Evolutionary conservation across 441 rosid species (phyloP), one percentile per base, ranked within the genome.

Genomic region (Brassica hybrid): DNA sequence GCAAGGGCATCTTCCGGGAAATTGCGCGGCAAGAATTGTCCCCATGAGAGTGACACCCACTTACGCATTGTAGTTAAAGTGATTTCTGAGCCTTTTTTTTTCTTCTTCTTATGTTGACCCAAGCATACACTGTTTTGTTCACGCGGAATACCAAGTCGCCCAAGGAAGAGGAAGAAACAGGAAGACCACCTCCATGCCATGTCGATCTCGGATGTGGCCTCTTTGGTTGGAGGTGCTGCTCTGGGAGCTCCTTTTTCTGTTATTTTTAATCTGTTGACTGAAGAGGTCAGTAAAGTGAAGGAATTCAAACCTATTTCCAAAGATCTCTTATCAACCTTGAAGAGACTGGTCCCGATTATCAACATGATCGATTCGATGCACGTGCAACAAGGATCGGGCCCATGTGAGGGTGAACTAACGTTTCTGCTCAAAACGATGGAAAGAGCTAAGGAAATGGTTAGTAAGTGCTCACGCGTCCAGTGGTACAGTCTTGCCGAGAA

Each of bases 121-220:
- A 7, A 34, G 7, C 38, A 7, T 34, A 34, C 38, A 36, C 41
- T 43, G 50, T 43, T 43, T 13, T 43, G 6, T 43, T 43, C 50
- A 36, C 41, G 41, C 41, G 36, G 36, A 32, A 32, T 34, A 34
- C 8, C 38, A 0, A 34, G 38, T 34, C 38, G 38, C 2, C 38
- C 38, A 34, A 34, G 45, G 4, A 45, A 45, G 16, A 45, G 16
- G 54, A 48, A 48, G 54, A 45, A 12, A 45, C 41, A 36, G 41
- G 41, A 50, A 50, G 56, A 6, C 56, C 56, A 50, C 7, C 16
- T 48, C 45, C 54, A 45, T 13, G 16, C 16, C 18, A 50, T 50
- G 56, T 8, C 56, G 18, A 50, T 50, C 56, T 50, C 56, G 56
- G 56, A 50, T 50, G 56, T 50, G 56, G 56, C 56, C 18, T 50